A percentile compares a stretch with the other conserved stretches of the same genome.
phyloP scores from a whole-genome alignment of 164 flowering plant species.

The Brasenia schreberi region DNA sequence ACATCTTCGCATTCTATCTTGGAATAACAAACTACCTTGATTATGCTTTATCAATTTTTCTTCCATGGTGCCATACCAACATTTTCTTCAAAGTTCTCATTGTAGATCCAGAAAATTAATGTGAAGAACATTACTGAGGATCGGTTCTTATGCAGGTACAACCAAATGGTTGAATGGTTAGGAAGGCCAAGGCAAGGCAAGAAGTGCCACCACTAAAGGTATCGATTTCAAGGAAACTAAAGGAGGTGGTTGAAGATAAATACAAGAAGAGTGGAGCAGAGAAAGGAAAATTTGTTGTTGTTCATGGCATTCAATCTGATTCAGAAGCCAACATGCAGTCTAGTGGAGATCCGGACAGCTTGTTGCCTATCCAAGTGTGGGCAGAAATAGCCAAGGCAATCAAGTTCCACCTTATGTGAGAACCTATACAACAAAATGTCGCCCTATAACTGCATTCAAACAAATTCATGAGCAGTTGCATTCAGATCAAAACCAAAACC shows the following conservation, averaged over 20 bases:
- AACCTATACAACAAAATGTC: too few species aligned
- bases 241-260: constrained; percentile 54
- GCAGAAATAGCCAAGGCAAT: constrained; percentile 43
- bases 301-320: constrained; percentile 73
- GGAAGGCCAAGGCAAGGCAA: constrained; percentile 69
- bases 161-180: constrained; percentile 76
- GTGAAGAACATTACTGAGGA: background rate
- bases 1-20: too few species aligned
- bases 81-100: too few species aligned
- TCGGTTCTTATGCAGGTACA: constrained; percentile 33
- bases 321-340: constrained; percentile 88
- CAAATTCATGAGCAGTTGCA: too few species aligned
- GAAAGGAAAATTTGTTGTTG: constrained; percentile 64
- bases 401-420: constrained; percentile 11
- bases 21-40: too few species aligned
- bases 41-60: too few species aligned
- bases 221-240: constrained; percentile 60
- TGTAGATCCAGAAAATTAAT: background rate
- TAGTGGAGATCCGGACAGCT: constrained; percentile 75
- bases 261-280: constrained; percentile 52
- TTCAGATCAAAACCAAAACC: too few species aligned
- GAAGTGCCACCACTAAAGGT: constrained; percentile 59
- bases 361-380: constrained; percentile 64
- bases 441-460: too few species aligned
- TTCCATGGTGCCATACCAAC: too few species aligned